Evolutionary conservation across 2,329 filamentous ascomycete genomes (phyloP), one percentile per base, ranked within the genome.

Genomic region (Colletotrichum musicola): DNA sequence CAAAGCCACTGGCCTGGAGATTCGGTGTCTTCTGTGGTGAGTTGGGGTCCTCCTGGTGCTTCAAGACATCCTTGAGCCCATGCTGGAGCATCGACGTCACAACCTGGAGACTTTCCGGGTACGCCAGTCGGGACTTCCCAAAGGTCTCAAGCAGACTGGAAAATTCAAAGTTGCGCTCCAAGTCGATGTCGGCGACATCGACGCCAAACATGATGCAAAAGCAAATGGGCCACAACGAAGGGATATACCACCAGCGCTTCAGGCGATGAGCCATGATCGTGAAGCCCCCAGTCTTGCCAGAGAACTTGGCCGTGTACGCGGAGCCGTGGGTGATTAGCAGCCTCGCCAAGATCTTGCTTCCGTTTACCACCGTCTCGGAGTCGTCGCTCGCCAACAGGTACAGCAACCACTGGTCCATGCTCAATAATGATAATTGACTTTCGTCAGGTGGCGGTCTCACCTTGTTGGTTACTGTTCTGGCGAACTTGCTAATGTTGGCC

Each of bases 391-490:
- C 93, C 58, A 98, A 86, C 14, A 99, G 87, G 78, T 98, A 97
- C 14, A 99, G 83, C 14, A 97, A 87, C 95, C 95, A 98, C 91
- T 95, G 72, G 63, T 54, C 64, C 27, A 66, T 61, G 68, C 76
- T 75, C 64, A 72, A 70, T 69, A 72, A 72, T 50, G 58, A 64
- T 69, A 68, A 62, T 66, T 59, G 68, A 55, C 60, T 60, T 62
- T 69, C 70, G 49, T 68, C 64, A 61, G 54, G 53, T 30, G 68
- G 64, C 63, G 55, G 70, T 79, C 84, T 75, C 83, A 94, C 93
- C 86, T 97, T 97, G 74, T 97, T 97, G 22, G 95, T 98, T 9
- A 99, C 95, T 1, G 95, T 97, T 75, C 92, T 93, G 5, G 94
- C 93, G 83, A 99, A 98, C 74, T 94, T 96, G 75, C 91, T 89